A percentile compares a stretch with the other conserved stretches of the same genome.
These are phyloP conservation scores for Vachellia pachyceras DNA, from an alignment of 306 rosid genomes.

Conservation along the genomic window DNA sequence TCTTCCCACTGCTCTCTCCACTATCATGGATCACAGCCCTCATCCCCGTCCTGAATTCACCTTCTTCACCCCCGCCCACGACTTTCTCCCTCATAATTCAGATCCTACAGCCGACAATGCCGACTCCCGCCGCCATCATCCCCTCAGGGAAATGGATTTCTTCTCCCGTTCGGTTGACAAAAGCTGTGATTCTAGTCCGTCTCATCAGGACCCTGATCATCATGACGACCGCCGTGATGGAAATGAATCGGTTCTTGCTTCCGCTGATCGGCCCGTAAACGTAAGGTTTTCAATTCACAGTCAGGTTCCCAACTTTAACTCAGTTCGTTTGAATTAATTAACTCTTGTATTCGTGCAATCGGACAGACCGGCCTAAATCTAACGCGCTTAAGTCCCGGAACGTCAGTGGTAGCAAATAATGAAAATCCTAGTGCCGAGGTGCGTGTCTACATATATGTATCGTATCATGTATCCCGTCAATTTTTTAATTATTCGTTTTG, in stretches of 20 bases:
- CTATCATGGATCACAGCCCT: constrained; percentile 31
- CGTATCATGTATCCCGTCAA: neutral
- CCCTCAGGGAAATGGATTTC: constrained; percentile 55
- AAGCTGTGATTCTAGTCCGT: neutral
- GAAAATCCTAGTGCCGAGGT: constrained; percentile 42
- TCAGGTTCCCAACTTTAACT: neutral
- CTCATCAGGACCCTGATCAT: neutral
- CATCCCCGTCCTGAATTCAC: constrained; percentile 43
- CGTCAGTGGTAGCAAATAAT: neutral
- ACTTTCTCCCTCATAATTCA: constrained; percentile 9
- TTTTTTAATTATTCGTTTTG: neutral
- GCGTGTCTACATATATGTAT: neutral
- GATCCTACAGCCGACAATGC: neutral
- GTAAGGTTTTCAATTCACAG: constrained; percentile 33
- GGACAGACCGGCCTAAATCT: constrained; percentile 48
- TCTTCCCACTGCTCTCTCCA: neutral
- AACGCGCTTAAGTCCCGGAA: constrained; percentile 29
- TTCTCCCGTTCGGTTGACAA: constrained; percentile 27
- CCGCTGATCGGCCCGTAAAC: constrained; percentile 27
- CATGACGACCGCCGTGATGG: neutral
- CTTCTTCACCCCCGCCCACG: constrained; percentile 39
- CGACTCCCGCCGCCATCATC: neutral
- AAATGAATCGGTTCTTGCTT: constrained; percentile 16
- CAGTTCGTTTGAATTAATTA: neutral
- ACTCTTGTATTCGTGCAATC: neutral